Evolutionary conservation across 192 early-diverging fungal species (phyloP).

Genomic region (Coemansia asiatica): DNA sequence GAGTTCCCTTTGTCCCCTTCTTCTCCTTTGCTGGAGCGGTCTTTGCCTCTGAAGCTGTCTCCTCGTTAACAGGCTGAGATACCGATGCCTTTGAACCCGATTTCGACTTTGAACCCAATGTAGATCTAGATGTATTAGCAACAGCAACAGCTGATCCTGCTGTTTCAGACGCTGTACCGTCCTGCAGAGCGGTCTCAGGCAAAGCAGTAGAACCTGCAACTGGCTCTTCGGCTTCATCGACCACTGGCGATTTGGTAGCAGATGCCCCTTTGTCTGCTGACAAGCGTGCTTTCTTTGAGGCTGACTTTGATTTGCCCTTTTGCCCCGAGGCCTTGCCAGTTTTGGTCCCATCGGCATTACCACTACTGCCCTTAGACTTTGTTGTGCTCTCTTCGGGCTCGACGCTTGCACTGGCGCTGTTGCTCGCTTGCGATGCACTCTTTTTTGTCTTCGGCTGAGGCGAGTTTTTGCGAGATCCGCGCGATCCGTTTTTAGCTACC

Average conservation of each 20-base stretch:
- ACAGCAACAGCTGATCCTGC: neutral
- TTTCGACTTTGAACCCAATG: constrained; percentile 1
- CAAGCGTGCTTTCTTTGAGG: constrained; percentile 6
- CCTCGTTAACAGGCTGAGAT: neutral
- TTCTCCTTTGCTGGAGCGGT: constrained; percentile 19
- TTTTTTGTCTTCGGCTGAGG: constrained; percentile 43
- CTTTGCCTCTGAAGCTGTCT: constrained; percentile 6
- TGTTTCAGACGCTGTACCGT: neutral
- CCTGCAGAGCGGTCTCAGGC: neutral
- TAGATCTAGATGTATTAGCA: neutral
- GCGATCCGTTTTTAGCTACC: constrained; percentile 34
- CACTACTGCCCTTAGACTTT: neutral
- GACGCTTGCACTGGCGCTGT: constrained; percentile 14
- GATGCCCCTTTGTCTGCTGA: neutral
- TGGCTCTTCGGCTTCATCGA: neutral
- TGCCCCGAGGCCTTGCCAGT: constrained; percentile 3
- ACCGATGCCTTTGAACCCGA: constrained; percentile 4
- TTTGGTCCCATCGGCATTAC: neutral
- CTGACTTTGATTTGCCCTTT: neutral
- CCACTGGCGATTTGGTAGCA: neutral
- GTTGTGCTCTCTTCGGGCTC: constrained; percentile 17
- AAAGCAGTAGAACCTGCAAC: neutral
- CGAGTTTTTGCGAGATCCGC: constrained; percentile 51
- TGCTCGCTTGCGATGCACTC: neutral
- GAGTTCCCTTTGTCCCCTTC: constrained; percentile 13